Conservation (phyloP, 2,329 filamentous ascomycete genomes). For the Didymella sp. region DNA sequence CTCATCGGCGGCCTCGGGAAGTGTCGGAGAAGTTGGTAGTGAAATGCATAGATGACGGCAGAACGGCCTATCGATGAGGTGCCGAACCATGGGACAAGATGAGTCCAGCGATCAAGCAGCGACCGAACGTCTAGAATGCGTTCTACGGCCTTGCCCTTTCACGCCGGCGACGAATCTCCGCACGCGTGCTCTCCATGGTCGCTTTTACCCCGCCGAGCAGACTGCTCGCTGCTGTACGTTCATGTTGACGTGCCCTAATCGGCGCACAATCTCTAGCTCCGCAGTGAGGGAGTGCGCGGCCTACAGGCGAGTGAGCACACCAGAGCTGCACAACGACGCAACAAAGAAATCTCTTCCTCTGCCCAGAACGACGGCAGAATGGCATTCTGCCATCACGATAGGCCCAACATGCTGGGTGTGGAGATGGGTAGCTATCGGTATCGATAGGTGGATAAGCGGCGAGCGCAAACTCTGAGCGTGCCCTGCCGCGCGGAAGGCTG, state of each 20-base stretch:
- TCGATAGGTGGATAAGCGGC: constrained; percentile 48
- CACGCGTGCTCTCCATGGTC: constrained; percentile 7
- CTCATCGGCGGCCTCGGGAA: constrained; percentile 4
- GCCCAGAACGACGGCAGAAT: constrained; percentile 15
- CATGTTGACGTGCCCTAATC: constrained; percentile 16
- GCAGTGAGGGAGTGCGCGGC: constrained; percentile 26
- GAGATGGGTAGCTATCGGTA: constrained; percentile 43
- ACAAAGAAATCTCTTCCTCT: constrained; percentile 33
- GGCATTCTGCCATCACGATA: constrained; percentile 21
- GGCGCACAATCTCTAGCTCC: constrained; percentile 12
- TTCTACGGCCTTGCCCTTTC: constrained; percentile 20
- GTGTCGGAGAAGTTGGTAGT: constrained; percentile 7
- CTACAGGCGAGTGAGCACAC: constrained; percentile 14
- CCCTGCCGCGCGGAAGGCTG: constrained; percentile 33
- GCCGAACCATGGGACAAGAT: constrained; percentile 21
- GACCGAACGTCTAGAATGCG: constrained; percentile 12
- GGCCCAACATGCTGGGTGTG: constrained; percentile 28
- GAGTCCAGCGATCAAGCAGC: constrained; percentile 14
- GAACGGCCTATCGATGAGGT: constrained; percentile 4
- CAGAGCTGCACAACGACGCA: constrained; percentile 21
- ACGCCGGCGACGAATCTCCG: constrained; percentile 9
- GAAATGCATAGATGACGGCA: constrained; percentile 19
- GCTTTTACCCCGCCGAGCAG: constrained; percentile 20
- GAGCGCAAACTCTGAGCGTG: constrained; percentile 30
- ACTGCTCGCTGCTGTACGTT: constrained; percentile 6